Evolutionary conservation across 129 eudicot species (phyloP), one percentile per base, ranked within the genome.

Genomic region (Oenanthe sinensis): DNA sequence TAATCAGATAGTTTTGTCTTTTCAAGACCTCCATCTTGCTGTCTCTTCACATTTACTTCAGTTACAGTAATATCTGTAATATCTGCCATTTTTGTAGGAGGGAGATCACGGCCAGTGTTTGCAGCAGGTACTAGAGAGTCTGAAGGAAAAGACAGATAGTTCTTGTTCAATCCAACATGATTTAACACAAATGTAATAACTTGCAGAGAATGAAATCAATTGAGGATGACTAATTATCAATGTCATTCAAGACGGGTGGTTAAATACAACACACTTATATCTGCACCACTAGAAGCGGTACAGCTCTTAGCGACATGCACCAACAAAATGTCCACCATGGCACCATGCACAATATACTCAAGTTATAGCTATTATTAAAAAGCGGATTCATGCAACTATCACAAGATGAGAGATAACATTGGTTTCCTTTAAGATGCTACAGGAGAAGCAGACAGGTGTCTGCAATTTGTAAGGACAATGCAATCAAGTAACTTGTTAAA

Each of bases 41-140:
- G n/a, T 6, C 26, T 37, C 75, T 40, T 40, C 75, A 71, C 75
- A 37, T 37, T 43, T 11, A 40, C 33, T 71, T 20, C 15, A 8
- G 75, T 71, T 71, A 20, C 49, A 20, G 47, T 71, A 39, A 12
- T 71, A 71, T 72, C 52, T 4, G 54, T n/a, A 42, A 9, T 24
- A n/a, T 72, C 9, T 72, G 37, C 48, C 11, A 72, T 72, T 42
- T 44, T 72, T n/a, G 19, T 26, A n/a, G 54, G 22, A 72, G 76
- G 76, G 30, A 9, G 50, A 22, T 71, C 75, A 43, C 2, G 28
- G 14, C 33, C 76, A 44, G 48, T 42, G 52, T 44, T 72, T 44
- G 76, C 76, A 72, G 76, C 54, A 42, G 76, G 76, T 11, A 44
- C 16, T 72, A 13, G 76, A 42, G 76, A 72, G 28, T 72, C 76